Evolutionary conservation across 345 rosid genomes (phyloP).

Genomic region (Salix exigua): DNA sequence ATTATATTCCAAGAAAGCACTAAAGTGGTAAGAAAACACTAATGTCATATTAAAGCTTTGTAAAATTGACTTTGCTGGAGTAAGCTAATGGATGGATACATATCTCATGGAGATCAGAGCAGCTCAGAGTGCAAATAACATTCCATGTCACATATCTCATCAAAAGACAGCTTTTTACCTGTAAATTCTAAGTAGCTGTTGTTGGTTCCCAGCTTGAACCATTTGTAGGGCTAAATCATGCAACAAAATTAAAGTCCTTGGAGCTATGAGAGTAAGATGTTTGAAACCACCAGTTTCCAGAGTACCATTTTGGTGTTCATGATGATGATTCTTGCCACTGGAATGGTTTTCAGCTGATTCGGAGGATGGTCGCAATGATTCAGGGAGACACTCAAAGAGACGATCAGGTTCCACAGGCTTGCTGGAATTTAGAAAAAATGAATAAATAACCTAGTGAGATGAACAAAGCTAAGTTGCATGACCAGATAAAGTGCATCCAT

Average conservation of each 20-base stretch:
- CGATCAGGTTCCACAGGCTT: slow-evolving; percentile 95
- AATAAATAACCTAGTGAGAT: slow-evolving; percentile 2
- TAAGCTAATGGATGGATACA: background rate
- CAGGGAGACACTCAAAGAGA: slow-evolving; percentile 91
- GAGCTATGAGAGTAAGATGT: slow-evolving; percentile 80
- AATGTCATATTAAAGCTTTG: background rate
- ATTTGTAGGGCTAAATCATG: slow-evolving; percentile 90
- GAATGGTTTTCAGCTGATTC: slow-evolving; percentile 49
- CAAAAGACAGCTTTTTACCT: slow-evolving; percentile 39
- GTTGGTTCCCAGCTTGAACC: slow-evolving; percentile 90
- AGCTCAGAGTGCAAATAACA: background rate
- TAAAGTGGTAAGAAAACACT: background rate
- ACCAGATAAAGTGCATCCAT: background rate
- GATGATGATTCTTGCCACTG: slow-evolving; percentile 43
- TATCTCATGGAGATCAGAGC: background rate
- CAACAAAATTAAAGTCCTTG: slow-evolving; percentile 77
- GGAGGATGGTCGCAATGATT: slow-evolving; percentile 79
- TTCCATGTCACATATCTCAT: background rate
- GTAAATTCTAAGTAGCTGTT: slow-evolving; percentile 65
- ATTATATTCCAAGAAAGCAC: background rate
- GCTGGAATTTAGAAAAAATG: slow-evolving; percentile 41
- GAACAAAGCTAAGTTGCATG: slow-evolving; percentile 11
- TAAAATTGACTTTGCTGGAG: background rate
- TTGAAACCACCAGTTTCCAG: slow-evolving; percentile 65
- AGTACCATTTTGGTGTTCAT: slow-evolving; percentile 48